Conservation (phyloP, 106 monocot species). For the Dactylorhiza incarnata region DNA sequence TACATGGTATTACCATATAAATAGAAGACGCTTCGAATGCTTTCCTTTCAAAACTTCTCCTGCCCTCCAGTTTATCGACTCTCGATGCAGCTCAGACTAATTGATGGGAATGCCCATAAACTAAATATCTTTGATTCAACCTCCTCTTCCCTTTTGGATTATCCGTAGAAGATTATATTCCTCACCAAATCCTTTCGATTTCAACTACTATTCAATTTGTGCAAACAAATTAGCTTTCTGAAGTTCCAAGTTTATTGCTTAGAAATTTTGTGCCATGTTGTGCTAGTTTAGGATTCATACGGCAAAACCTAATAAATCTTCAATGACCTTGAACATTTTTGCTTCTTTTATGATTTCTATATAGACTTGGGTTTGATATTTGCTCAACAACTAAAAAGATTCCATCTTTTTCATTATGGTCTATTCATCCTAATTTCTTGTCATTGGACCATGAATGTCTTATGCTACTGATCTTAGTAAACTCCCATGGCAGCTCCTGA, state of each 20-base stretch:
- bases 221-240: neutral
- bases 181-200: neutral
- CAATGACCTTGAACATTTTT: neutral
- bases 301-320: neutral
- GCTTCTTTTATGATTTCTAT: neutral
- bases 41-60: too few relatives aligned
- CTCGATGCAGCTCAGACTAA: neutral
- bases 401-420: neutral
- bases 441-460: neutral
- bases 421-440: neutral
- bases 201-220: neutral
- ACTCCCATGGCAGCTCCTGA: slow-evolving; percentile 14
- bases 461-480: neutral
- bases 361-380: neutral
- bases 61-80: too few relatives aligned
- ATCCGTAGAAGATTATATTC: neutral
- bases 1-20: too few relatives aligned
- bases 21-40: too few relatives aligned
- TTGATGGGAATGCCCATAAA: neutral
- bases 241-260: neutral
- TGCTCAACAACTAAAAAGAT: neutral
- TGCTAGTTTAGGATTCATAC: neutral
- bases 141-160: neutral
- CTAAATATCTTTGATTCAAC: neutral
- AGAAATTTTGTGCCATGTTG: neutral